A percentile compares a stretch with the other conserved stretches of the same genome.
Conservation (phyloP, 306 rosid species). For the Prinsepia uniflora region DNA sequence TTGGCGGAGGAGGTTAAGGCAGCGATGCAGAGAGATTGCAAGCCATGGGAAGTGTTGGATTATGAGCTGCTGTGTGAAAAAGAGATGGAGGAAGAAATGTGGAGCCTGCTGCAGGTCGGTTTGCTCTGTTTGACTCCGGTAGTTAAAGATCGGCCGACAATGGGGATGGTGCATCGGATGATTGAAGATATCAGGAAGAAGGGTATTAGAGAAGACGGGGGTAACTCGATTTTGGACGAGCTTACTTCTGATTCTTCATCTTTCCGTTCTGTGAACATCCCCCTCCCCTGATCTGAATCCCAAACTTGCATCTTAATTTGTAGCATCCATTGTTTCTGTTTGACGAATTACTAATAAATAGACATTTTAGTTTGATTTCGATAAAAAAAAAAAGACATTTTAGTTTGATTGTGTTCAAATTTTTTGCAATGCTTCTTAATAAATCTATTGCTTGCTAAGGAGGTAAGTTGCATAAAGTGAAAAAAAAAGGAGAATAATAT, state of each 20-base stretch:
- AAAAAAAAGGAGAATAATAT: no score
- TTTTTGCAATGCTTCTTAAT: neutral
- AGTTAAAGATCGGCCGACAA: slow-evolving; percentile 26
- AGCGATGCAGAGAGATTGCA: slow-evolving; percentile 1
- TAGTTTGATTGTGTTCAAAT: neutral
- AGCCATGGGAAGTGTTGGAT: slow-evolving; percentile 26
- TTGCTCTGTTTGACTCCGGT: slow-evolving; percentile 23
- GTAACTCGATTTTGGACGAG: slow-evolving; percentile 15
- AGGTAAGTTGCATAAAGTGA: no score
- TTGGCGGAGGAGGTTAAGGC: slow-evolving; percentile 11
- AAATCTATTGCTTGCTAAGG: no score
- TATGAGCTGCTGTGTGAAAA: slow-evolving; percentile 22
- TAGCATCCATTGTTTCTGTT: neutral
- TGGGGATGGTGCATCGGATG: slow-evolving; percentile 27
- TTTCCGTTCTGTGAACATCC: neutral
- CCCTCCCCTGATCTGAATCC: neutral
- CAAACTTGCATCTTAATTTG: neutral
- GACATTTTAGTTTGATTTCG: neutral
- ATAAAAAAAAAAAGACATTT: no score
- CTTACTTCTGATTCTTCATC: slow-evolving; percentile 14
- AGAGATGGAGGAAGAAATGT: slow-evolving; percentile 21
- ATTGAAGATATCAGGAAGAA: slow-evolving; percentile 20
- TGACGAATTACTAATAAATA: neutral
- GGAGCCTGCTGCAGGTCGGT: slow-evolving; percentile 21
- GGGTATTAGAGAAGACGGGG: slow-evolving; percentile 6